Evolutionary conservation across 805 yeast genomes (phyloP).

Genomic region (Saturnispora diversa): DNA sequence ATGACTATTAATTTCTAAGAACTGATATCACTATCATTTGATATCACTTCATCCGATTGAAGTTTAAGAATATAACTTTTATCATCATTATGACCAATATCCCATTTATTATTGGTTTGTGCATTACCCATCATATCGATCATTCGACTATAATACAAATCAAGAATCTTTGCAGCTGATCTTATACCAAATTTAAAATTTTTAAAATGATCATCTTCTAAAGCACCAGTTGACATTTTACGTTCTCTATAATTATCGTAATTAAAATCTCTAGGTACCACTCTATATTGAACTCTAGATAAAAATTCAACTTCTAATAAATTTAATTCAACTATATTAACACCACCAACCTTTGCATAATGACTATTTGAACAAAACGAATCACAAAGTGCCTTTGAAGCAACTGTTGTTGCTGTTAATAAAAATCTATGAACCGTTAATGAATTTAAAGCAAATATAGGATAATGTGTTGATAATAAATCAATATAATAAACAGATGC

Average conservation of each 20-base stretch:
- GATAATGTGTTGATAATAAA: constrained; percentile 66
- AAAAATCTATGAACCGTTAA: constrained; percentile 90
- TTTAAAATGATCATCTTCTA: constrained; percentile 18
- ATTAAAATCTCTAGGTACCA: constrained; percentile 48
- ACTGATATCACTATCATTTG: neutral
- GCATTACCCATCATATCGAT: constrained; percentile 39
- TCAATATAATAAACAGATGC: constrained; percentile 88
- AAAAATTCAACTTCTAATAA: constrained; percentile 84
- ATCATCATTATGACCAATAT: constrained; percentile 28
- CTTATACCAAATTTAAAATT: constrained; percentile 24
- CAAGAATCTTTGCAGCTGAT: constrained; percentile 34
- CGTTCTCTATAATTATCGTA: constrained; percentile 25
- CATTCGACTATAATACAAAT: constrained; percentile 42
- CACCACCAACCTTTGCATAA: constrained; percentile 95
- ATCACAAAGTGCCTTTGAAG: constrained; percentile 87
- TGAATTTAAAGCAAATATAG: constrained; percentile 76
- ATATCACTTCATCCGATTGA: constrained; percentile 1
- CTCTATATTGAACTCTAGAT: constrained; percentile 68
- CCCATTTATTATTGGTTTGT: constrained; percentile 13
- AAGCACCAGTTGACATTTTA: constrained; percentile 22
- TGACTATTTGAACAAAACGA: constrained; percentile 89
- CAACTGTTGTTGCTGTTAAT: constrained; percentile 83
- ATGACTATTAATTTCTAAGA: too few relatives aligned
- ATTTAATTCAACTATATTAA: constrained; percentile 73
- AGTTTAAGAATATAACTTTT: constrained; percentile 13